Base-by-base conservation (phyloP, 2,329 filamentous ascomycete species). In the Colletotrichum gigasporum region DNA sequence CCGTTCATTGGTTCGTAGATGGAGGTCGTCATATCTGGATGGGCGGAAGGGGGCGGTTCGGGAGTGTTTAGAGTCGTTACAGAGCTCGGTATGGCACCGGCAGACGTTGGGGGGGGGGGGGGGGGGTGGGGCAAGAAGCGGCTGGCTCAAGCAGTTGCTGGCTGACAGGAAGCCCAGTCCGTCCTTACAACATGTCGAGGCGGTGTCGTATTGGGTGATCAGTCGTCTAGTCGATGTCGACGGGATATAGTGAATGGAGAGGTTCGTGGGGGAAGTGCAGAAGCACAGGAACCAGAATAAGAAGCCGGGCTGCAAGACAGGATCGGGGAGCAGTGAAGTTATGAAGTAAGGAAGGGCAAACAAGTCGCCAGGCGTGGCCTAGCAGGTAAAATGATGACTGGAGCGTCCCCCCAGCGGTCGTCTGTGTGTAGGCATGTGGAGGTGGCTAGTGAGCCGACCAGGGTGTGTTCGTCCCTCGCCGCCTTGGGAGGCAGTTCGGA, bases 1-100 rank as follows among this genome's bases (percentile, higher is more conserved):
- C 79, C 75, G 66, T 77, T 80, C 72, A 81, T 78, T 66, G 76
- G 74, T 70, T 82, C 73, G 71, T 75, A 78, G 35, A 74, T 67
- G 50, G 78, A 77, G 37, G 76, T 72, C 64, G 76, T 80, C 78
- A 82, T 80, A 59, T 71, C 75, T 67, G 60, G 57, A 35, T 37
- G 63, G 41, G 48, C 20, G 20, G n/a, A 39, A 44, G 20, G 20
- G 16, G 44, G 9, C 8, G 24, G 18, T 28, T 26, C 3, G 7
- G 26, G 30, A 32, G 44, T 24, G 22, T 4, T 18, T 44, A 20
- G 18, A 32, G 35, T 41, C 32, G 26, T 53, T 30, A 18, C 26
- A 10, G 9, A 35, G 16, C 18, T 51, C 44, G 37, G 35, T 26
- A 24, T 22, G 44, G 18, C 24, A 32, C 28, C 18, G 16, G 24